Percentiles rank a stretch among this genome's conserved stretches.
phyloP scores from a whole-genome alignment of 345 rosid species.

The Leavenworthia alabamica region DNA sequence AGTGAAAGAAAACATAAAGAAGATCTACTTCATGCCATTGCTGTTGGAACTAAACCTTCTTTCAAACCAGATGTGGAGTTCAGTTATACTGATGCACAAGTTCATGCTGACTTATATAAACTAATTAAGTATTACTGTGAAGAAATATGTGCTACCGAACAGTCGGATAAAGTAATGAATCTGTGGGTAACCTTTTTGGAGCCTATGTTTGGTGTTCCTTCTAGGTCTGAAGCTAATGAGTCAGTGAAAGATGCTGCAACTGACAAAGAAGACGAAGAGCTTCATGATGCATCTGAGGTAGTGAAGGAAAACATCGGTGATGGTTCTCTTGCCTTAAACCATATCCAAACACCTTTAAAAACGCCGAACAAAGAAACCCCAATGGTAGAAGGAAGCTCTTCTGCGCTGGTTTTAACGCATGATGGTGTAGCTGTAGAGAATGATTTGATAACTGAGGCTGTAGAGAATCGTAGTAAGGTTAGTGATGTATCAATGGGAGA shows the following conservation, averaged over 20 bases:
- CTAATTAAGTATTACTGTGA: constrained; percentile 89
- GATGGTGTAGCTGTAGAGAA: constrained; percentile 35
- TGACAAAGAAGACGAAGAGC: constrained; percentile 40
- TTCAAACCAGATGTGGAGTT: constrained; percentile 68
- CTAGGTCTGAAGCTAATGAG: constrained; percentile 69
- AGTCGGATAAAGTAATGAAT: constrained; percentile 79
- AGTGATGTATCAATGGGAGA: constrained; percentile 44
- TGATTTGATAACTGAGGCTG: constrained; percentile 42
- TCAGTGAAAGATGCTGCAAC: too few relatives aligned
- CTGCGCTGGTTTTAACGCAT: too few relatives aligned
- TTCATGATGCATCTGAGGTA: constrained; percentile 42
- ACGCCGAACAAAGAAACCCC: constrained; percentile 46
- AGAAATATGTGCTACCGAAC: constrained; percentile 83
- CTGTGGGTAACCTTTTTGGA: constrained; percentile 91
- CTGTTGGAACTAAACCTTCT: constrained; percentile 67
- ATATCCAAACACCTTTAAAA: constrained; percentile 49
- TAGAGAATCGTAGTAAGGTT: constrained; percentile 40
- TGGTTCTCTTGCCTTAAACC: constrained; percentile 29
- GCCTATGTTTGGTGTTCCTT: constrained; percentile 78
- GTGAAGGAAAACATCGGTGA: constrained; percentile 53
- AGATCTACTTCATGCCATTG: constrained; percentile 69
- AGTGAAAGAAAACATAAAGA: constrained; percentile 79
- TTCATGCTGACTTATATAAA: constrained; percentile 82
- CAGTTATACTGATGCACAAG: constrained; percentile 60
- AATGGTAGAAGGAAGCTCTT: constrained; percentile 56